Base-by-base conservation (phyloP, 805 yeast genomes). In the Isabelozyma heimii region DNA sequence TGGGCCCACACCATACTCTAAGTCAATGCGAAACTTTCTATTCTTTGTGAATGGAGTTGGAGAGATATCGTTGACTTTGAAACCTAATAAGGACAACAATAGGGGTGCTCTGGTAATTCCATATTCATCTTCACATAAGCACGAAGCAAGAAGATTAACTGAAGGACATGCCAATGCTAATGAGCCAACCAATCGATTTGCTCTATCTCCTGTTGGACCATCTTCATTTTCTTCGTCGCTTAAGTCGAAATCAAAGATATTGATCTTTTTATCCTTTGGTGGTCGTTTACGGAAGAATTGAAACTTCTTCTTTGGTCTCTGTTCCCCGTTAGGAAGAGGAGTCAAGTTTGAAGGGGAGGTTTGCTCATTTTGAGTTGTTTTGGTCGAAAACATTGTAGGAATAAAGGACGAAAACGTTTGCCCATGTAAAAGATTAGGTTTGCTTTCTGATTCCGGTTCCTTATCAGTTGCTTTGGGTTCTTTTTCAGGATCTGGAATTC, bases 1-100 rank as follows among this genome's bases (percentile, higher is more conserved):
- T 5, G 83, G 80, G 1, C 97, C 97, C 30, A 91, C 81, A 6
- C 98, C 99, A 61, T 94, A 94, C 61, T 91, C 97, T 42, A 94
- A 72, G 44, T 86, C 88, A n/a, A 94, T 71, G 50, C 80, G 74
- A 56, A 80, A 87, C 47, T 74, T 78, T 48, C 72, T 55, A 46
- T 73, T 76, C 50, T 72, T 75, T 1, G 77, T 66, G 43, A 60
- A 52, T 3, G 66, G 65, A 46, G 57, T 72, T 48, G 66, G 63
- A 0, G 83, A 72, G 8, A 75, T 65, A 53, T 82, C 84, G 40
- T 78, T 66, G 4, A 94, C 75, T 40, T 79, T 76, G 40, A 91
- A 73, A 5, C 89, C 86, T 20, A 94, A 60, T 65, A 91, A 80
- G 14, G 88, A 85, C 38, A 91, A 67, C 39, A 94, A 65, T 33